phyloP scores from a whole-genome alignment of 2,329 filamentous ascomycete species.

The Hypoxylon sp. region DNA sequence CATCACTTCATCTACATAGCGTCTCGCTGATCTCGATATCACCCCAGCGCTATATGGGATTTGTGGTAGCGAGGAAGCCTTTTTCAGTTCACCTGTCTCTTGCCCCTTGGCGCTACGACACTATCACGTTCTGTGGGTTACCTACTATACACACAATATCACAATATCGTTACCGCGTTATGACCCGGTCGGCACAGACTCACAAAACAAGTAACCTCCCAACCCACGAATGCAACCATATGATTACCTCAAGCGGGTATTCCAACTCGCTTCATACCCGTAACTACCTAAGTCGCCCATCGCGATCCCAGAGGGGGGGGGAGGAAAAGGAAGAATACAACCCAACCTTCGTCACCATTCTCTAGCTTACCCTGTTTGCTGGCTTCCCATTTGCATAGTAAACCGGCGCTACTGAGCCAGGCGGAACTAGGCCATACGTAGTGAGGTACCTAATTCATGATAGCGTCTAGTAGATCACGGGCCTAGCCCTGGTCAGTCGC shows the following conservation, averaged over 20 bases:
- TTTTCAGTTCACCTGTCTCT: conserved; percentile 21
- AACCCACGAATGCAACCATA: conserved; percentile 25
- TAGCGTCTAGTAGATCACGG: conserved; percentile 34
- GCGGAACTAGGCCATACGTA: conserved; percentile 30
- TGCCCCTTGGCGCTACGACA: conserved; percentile 34
- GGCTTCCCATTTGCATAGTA: conserved; percentile 32
- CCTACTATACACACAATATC: conserved; percentile 17
- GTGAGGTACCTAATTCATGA: conserved; percentile 28
- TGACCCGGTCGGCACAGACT: conserved; percentile 19
- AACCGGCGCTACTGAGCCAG: conserved; percentile 29
- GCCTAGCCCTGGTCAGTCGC: conserved; percentile 36
- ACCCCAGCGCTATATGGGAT: conserved; percentile 15
- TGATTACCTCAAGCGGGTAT: conserved; percentile 22
- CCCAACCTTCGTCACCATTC: conserved; percentile 22
- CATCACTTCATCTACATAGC: conserved; percentile 34
- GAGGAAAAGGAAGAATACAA: conserved; percentile 21
- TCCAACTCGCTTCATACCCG: conserved; percentile 13
- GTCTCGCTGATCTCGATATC: conserved; percentile 33
- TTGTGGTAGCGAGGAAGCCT: conserved; percentile 15
- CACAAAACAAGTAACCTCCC: conserved; percentile 17
- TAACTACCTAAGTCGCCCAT: conserved; percentile 12
- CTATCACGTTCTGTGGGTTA: conserved; percentile 34
- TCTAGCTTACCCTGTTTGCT: conserved; percentile 16
- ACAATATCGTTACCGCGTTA: conserved; percentile 26
- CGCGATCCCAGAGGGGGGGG: conserved; percentile 14